phyloP scores from a whole-genome alignment of 805 yeast genomes.

The Limtongia smithiae region DNA sequence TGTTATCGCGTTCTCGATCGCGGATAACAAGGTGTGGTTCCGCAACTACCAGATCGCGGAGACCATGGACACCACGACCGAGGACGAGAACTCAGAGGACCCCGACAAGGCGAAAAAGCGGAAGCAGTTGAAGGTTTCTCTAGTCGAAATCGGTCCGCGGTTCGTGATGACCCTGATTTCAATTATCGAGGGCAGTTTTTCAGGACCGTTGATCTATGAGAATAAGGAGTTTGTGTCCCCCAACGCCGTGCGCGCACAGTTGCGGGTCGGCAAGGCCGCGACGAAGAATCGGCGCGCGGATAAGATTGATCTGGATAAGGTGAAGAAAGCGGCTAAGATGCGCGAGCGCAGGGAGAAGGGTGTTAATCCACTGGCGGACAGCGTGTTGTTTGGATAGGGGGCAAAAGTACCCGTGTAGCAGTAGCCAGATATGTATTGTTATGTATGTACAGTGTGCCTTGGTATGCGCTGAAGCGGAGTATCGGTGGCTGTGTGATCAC shows the following conservation, averaged over 20 bases:
- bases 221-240: slow-evolving; percentile 97
- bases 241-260: slow-evolving; percentile 87
- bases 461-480: no score
- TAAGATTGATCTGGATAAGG: slow-evolving; percentile 18
- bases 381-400: slow-evolving; percentile 15
- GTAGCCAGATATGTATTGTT: no score
- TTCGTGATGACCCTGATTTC: slow-evolving; percentile 89
- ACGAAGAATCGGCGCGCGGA: slow-evolving; percentile 76
- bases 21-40: slow-evolving; percentile 92
- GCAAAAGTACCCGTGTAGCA: neutral
- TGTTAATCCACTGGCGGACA: slow-evolving; percentile 21
- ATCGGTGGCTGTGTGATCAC: no score
- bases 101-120: slow-evolving; percentile 32
- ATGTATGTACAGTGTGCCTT: no score
- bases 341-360: slow-evolving; percentile 17
- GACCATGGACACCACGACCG: slow-evolving; percentile 47
- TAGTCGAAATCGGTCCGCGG: slow-evolving; percentile 96
- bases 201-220: slow-evolving; percentile 96
- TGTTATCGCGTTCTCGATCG: slow-evolving; percentile 86
- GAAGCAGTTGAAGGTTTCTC: slow-evolving; percentile 57
- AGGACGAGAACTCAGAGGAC: slow-evolving; percentile 43
- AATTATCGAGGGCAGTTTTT: slow-evolving; percentile 91
- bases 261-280: slow-evolving; percentile 72
- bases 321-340: slow-evolving; percentile 11
- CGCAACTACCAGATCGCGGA: slow-evolving; percentile 88